These are phyloP conservation scores for Colletotrichum lini DNA, from an alignment of 2,329 filamentous ascomycete genomes.

Conservation along the genomic window DNA sequence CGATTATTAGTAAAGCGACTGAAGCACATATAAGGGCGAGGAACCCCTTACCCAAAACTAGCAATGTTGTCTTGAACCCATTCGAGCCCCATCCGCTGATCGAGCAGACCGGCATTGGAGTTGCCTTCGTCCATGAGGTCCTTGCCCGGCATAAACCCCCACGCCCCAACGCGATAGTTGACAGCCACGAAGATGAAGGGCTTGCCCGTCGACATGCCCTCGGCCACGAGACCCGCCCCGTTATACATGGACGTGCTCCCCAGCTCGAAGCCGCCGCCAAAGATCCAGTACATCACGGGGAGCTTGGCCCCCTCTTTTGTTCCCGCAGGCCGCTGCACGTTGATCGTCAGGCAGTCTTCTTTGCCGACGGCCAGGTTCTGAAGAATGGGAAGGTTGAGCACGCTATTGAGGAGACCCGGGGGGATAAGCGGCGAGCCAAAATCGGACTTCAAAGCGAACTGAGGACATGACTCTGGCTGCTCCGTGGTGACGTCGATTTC, in stretches of 20 bases:
- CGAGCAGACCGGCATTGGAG: slow-evolving; percentile 49
- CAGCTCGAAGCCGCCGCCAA: slow-evolving; percentile 35
- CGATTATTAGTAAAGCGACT: neutral
- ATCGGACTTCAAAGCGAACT: slow-evolving; percentile 48
- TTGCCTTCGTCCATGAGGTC: slow-evolving; percentile 66
- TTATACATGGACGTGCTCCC: slow-evolving; percentile 39
- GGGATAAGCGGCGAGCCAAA: slow-evolving; percentile 46
- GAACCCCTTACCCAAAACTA: slow-evolving; percentile 48
- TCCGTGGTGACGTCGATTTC: slow-evolving; percentile 59
- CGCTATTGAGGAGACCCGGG: slow-evolving; percentile 40
- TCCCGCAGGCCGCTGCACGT: slow-evolving; percentile 50
- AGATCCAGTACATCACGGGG: slow-evolving; percentile 38
- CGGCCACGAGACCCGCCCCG: slow-evolving; percentile 45
- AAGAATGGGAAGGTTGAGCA: slow-evolving; percentile 24
- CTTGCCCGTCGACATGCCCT: slow-evolving; percentile 52
- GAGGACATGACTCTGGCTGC: slow-evolving; percentile 47
- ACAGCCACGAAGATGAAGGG: slow-evolving; percentile 49
- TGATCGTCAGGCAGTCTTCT: slow-evolving; percentile 54
- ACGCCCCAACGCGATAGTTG: slow-evolving; percentile 51
- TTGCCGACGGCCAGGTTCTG: slow-evolving; percentile 43
- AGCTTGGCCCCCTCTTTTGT: slow-evolving; percentile 44
- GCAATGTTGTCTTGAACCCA: slow-evolving; percentile 55
- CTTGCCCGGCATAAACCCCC: slow-evolving; percentile 48
- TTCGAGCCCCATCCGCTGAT: slow-evolving; percentile 54
- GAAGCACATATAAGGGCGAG: too few relatives aligned